Evolutionary conservation across 306 rosid species (phyloP), one percentile per base, ranked within the genome.

Genomic region (Vigna hirtella): DNA sequence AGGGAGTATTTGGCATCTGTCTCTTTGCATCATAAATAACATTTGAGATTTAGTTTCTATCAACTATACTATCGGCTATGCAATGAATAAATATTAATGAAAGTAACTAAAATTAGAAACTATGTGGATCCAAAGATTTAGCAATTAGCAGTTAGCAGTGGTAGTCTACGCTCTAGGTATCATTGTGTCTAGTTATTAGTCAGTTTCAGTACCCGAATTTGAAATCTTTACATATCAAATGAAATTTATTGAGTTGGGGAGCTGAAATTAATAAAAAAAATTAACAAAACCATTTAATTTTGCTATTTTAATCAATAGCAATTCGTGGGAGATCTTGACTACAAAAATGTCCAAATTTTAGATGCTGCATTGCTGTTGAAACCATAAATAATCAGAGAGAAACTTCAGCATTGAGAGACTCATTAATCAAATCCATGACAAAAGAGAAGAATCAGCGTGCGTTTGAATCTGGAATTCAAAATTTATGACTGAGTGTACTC

Each of bases 1-100:
- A n/a, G 28, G 9, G 4, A 36, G 50, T 38, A 63, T 63, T 14
- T 61, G 67, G 67, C 20, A 32, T 6, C 16, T 64, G 9, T 38
- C 16, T n/a, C 49, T 22, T 22, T 17, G 49, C 22, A 64, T 38
- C 49, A 36, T 49, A 64, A 64, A 34, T 63, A 34, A n/a, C 28
- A 49, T 9, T 36, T 38, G 24, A 14, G 50, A n/a, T 38, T 64
- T 36, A 38, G 38, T 64, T 66, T 38, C 51, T 18, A 66, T 66
- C 71, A 17, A 40, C 71, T 66, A 20, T 3, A 10, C n/a, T 4
- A 66, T 66, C 15, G 30, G n/a, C 52, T 4, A 40, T 3, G 26
- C 49, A 17, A 11, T 63, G 69, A 63, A 63, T 9, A 34, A 63
- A 34, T 38, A 38, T 38, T 65, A 26, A 65, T 65, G 70, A 38